phyloP scores from a whole-genome alignment of 306 rosid genomes.

The Urtica urens region DNA sequence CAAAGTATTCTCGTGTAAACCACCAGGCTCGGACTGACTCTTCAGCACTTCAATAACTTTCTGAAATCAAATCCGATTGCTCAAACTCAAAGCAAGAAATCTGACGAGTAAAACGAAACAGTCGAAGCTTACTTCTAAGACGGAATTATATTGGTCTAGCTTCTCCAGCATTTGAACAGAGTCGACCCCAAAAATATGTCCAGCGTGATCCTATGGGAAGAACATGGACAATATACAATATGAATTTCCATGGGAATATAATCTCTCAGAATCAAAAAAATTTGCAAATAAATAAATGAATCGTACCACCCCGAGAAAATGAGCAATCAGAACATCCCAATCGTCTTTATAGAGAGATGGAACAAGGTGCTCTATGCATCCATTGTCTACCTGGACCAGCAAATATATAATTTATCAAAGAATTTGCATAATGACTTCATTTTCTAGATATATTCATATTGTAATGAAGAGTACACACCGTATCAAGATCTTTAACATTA shows the following conservation, averaged over 20 bases:
- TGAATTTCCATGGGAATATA: too few species aligned
- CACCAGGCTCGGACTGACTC: conserved; percentile 66
- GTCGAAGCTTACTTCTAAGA: conserved; percentile 53
- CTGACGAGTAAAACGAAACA: neutral
- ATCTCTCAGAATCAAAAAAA: neutral
- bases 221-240: conserved; percentile 7
- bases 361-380: conserved; percentile 81
- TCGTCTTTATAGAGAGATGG: conserved; percentile 72
- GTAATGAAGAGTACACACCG: conserved; percentile 43
- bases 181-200: conserved; percentile 95
- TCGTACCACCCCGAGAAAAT: conserved; percentile 97
- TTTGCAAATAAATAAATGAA: conserved; percentile 4
- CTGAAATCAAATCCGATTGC: conserved; percentile 35
- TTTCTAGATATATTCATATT: too few species aligned
- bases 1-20: conserved; percentile 79
- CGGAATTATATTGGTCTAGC: conserved; percentile 72
- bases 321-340: conserved; percentile 96
- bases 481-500: conserved; percentile 91
- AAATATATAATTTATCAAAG: neutral
- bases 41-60: conserved; percentile 66
- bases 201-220: conserved; percentile 70
- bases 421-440: too few species aligned
- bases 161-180: conserved; percentile 80
- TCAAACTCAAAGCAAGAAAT: neutral
- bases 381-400: conserved; percentile 71